Evolutionary conservation across 345 rosid species (phyloP).

Genomic region (Dipteronia dyeriana): DNA sequence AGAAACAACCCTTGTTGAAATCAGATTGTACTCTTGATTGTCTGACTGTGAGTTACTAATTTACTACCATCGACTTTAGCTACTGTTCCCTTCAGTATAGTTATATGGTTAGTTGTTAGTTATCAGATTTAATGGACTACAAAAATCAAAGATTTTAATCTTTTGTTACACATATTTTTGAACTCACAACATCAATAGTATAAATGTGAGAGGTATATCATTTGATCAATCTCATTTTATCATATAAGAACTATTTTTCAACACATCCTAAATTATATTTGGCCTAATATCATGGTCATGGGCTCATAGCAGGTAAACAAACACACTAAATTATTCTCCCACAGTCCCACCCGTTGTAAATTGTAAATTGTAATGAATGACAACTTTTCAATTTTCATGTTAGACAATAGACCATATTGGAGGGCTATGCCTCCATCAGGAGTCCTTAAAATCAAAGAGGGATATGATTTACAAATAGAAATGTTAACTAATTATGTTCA

Average conservation of each 20-base stretch:
- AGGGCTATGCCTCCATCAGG: neutral
- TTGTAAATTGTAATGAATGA: neutral
- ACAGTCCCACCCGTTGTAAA: neutral
- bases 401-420: neutral
- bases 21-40: neutral
- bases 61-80: too few relatives aligned
- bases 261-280: too few relatives aligned
- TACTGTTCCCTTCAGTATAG: too few relatives aligned
- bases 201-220: too few relatives aligned
- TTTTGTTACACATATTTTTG: too few relatives aligned
- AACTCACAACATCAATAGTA: too few relatives aligned
- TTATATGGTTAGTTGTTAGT: too few relatives aligned
- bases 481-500: neutral
- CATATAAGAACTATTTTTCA: too few relatives aligned
- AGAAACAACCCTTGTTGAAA: neutral
- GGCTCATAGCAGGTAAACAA: neutral
- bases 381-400: neutral
- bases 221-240: too few relatives aligned
- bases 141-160: too few relatives aligned
- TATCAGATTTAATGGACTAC: too few relatives aligned
- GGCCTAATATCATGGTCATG: neutral
- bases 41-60: neutral
- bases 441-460: neutral
- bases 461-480: neutral
- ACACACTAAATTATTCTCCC: neutral